A percentile compares a stretch with the other conserved stretches of the same genome.
These are phyloP conservation scores for Cerrena zonata DNA, from an alignment of 1,284 basidiomycete genomes.

Conservation along the genomic window DNA sequence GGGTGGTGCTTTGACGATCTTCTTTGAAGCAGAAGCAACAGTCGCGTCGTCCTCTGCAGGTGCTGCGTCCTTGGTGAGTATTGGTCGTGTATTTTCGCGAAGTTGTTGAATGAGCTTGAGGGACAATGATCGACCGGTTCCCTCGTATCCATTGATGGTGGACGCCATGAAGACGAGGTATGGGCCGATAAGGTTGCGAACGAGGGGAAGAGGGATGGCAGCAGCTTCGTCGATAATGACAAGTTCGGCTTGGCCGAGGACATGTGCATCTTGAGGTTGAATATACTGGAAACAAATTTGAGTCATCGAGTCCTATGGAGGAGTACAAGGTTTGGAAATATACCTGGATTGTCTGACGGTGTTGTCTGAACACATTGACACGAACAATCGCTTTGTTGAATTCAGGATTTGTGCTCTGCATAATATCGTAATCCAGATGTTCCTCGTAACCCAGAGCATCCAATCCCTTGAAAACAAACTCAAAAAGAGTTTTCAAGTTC, in stretches of 20 bases:
- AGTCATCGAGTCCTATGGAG: conserved; percentile 2
- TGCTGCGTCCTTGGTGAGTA: conserved; percentile 54
- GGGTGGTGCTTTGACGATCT: conserved; percentile 46
- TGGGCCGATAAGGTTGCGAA: conserved; percentile 90
- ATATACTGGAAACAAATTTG: conserved; percentile 66
- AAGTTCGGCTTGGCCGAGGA: conserved; percentile 94
- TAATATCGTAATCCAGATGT: conserved; percentile 94
- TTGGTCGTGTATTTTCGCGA: conserved; percentile 78
- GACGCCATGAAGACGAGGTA: conserved; percentile 98
- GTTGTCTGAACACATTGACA: conserved; percentile 90
- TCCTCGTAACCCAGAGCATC: conserved; percentile 95
- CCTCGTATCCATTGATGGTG: conserved; percentile 99
- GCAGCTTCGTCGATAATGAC: conserved; percentile 98
- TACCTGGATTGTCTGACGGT: conserved; percentile 91
- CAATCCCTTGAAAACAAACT: conserved; percentile 96
- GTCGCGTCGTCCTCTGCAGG: conserved; percentile 43
- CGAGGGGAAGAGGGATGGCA: conserved; percentile 92
- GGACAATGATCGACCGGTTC: conserved; percentile 93
- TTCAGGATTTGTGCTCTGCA: conserved; percentile 89
- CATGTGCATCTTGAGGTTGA: conserved; percentile 94
- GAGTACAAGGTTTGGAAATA: not conserved
- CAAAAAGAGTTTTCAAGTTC: conserved; percentile 96
- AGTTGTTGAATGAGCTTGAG: conserved; percentile 98
- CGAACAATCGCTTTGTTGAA: conserved; percentile 95
- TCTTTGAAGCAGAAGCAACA: conserved; percentile 43